Evolutionary conservation across 441 rosid genomes (phyloP), one percentile per base, ranked within the genome.

Genomic region (Gossypium schwendimanii): DNA sequence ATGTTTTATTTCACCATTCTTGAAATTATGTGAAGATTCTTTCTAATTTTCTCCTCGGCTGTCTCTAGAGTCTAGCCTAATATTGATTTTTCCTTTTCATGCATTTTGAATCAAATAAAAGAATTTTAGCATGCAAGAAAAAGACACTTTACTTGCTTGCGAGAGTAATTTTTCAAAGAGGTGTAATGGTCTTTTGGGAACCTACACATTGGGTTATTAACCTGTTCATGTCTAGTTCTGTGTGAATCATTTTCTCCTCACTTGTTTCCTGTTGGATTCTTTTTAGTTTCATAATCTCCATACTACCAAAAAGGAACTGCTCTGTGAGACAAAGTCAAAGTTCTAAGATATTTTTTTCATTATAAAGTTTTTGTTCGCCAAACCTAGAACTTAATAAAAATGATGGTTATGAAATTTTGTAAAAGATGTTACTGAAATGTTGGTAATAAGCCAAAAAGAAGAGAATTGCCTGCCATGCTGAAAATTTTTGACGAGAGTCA

Each of bases 81-180:
- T 69, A 10, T 52, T 69, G 28, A 33, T 53, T 21, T 52, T 17
- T 14, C 41, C 11, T 26, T 52, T 28, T 24, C 3, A 6, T 47
- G 70, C 70, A 47, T 47, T 47, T 64, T 66, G 52, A 8, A 10
- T 66, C 41, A 47, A 65, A 23, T 66, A 24, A 65, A 21, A 65
- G 10, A 23, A 65, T 44, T 18, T 65, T 21, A 21, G 11, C 36
- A 65, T 21, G 17, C 66, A 17, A 62, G 24, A 33, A 62, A 62
- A 20, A 4, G 15, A 41, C 50, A 9, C 23, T 64, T 64, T 44
- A 41, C 33, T 64, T 64, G 18, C 18, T 26, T 28, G 14, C 15
- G n/a, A 28, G 10, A 26, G 33, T 26, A 33, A 59, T 14, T 59
- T 14, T 26, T 15, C 20, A 59, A 59, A 26, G 63, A 26, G 33